Evolutionary conservation across 768 basidiomycete species (phyloP).

Genomic region (Lentinula guzmanii): DNA sequence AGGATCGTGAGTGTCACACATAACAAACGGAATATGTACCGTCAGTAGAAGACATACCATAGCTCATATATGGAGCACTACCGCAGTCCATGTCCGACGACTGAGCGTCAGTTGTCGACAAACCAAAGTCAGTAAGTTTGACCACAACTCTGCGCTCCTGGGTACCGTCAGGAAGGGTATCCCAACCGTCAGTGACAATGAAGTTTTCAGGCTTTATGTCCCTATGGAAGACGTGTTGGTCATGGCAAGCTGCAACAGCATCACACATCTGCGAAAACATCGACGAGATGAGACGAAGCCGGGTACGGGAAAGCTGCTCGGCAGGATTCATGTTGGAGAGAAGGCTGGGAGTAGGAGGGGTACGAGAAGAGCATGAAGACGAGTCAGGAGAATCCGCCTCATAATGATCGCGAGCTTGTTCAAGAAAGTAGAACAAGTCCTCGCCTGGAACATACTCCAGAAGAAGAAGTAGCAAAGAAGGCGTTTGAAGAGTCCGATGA

Average conservation of each 20-base stretch:
- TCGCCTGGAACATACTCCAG: constrained; percentile 96
- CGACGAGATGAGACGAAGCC: constrained; percentile 87
- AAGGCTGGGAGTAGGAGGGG: constrained; percentile 91
- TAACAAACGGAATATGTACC: not conserved
- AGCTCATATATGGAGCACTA: constrained; percentile 98
- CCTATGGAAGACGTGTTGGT: constrained; percentile 85
- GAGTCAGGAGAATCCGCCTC: constrained; percentile 37
- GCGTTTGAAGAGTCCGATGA: constrained; percentile 88
- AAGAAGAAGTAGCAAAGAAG: constrained; percentile 85
- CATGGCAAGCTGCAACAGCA: constrained; percentile 92
- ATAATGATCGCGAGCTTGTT: constrained; percentile 88
- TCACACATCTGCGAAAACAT: constrained; percentile 99
- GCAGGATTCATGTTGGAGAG: constrained; percentile 77
- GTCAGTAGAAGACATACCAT: constrained; percentile 47
- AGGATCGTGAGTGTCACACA: constrained; percentile 12
- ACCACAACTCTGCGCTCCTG: constrained; percentile 86
- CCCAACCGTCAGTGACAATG: constrained; percentile 82
- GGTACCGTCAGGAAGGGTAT: constrained; percentile 45
- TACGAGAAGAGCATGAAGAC: constrained; percentile 45
- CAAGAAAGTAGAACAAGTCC: constrained; percentile 97
- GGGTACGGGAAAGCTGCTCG: constrained; percentile 79
- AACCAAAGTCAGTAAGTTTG: constrained; percentile 95
- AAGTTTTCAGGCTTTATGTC: constrained; percentile 99
- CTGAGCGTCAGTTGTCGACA: constrained; percentile 84
- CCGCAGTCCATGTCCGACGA: constrained; percentile 98